A percentile compares a stretch with the other conserved stretches of the same genome.
Conservation (phyloP, 1,284 basidiomycete genomes). For the Kalmanozyma brasiliensis region DNA sequence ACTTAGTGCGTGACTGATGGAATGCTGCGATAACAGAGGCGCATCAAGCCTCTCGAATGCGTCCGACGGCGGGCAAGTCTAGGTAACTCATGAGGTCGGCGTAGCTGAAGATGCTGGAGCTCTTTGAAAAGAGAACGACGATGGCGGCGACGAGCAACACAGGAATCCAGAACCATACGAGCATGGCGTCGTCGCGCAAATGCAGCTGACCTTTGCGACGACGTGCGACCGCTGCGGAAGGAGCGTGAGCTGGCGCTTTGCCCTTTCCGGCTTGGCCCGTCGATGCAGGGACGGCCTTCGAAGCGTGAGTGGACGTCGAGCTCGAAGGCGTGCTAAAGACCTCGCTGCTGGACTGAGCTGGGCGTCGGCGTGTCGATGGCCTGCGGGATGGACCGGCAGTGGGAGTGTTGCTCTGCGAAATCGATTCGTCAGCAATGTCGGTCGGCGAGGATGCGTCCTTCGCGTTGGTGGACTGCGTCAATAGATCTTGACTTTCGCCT, state of each 20-base stretch:
- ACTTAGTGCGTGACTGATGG: too few species aligned
- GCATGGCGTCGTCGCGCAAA: conserved; percentile 82
- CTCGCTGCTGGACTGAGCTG: conserved; percentile 7
- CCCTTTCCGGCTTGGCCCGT: conserved; percentile 3
- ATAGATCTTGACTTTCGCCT: conserved; percentile 5
- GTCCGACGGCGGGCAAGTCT: conserved; percentile 43
- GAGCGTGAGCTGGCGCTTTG: conserved; percentile 14
- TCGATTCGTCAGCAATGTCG: not conserved
- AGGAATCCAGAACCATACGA: conserved; percentile 92
- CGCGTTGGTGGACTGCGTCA: not conserved
- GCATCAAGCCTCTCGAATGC: conserved; percentile 19
- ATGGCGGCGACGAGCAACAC: conserved; percentile 72
- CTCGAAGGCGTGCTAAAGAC: conserved; percentile 51
- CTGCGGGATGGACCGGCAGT: conserved; percentile 38
- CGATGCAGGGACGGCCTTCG: conserved; percentile 8
- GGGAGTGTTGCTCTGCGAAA: conserved; percentile 28
- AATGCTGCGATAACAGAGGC: too few species aligned
- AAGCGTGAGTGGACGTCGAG: conserved; percentile 23
- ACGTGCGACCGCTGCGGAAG: conserved; percentile 18
- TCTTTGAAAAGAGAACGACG: conserved; percentile 68
- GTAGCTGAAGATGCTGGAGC: conserved; percentile 57
- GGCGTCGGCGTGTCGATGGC: conserved; percentile 19
- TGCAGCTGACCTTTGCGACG: conserved; percentile 37
- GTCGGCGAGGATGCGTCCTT: not conserved
- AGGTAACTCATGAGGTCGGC: conserved; percentile 57